Evolutionary conservation across 805 yeast species (phyloP).

Genomic region (Wickerhamiella kurtzmanii): DNA sequence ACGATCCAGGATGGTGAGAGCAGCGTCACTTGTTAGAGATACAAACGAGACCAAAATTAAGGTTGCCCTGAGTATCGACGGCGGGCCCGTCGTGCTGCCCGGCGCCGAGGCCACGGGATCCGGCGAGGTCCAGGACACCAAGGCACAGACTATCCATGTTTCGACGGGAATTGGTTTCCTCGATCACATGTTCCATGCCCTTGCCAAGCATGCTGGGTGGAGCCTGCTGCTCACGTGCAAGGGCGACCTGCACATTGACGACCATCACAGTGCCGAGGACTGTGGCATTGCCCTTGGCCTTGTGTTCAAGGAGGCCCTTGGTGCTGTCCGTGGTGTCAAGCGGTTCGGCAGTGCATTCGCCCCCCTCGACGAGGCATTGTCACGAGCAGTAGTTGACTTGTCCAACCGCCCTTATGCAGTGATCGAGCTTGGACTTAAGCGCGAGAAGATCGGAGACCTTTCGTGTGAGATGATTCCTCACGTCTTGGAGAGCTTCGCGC

Average conservation of each 20-base stretch:
- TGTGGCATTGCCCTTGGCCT: slow-evolving; percentile 83
- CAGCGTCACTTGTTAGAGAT: slow-evolving; percentile 44
- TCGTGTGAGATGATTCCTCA: slow-evolving; percentile 98
- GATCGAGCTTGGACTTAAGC: slow-evolving; percentile 72
- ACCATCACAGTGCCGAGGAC: slow-evolving; percentile 94
- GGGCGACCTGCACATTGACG: slow-evolving; percentile 93
- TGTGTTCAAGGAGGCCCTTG: slow-evolving; percentile 82
- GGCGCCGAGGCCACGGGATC: slow-evolving; percentile 32
- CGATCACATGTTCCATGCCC: slow-evolving; percentile 95
- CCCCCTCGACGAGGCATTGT: slow-evolving; percentile 90
- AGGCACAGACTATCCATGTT: slow-evolving; percentile 60
- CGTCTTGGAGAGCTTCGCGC: slow-evolving; percentile 85
- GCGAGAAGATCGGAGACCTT: slow-evolving; percentile 88
- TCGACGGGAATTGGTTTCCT: slow-evolving; percentile 90
- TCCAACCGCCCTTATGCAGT: slow-evolving; percentile 90
- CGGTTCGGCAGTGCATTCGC: slow-evolving; percentile 90
- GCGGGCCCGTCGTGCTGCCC: slow-evolving; percentile 59
- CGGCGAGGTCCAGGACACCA: slow-evolving; percentile 53
- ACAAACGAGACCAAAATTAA: slow-evolving; percentile 94
- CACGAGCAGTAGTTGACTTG: slow-evolving; percentile 91
- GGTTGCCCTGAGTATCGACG: slow-evolving; percentile 69
- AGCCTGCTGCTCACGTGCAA: slow-evolving; percentile 75
- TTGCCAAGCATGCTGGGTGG: slow-evolving; percentile 97
- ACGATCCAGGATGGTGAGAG: slow-evolving; percentile 8
- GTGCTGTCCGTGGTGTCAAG: slow-evolving; percentile 78